Evolutionary conservation across 1,284 basidiomycete species (phyloP).

Genomic region (Tilletia caries): DNA sequence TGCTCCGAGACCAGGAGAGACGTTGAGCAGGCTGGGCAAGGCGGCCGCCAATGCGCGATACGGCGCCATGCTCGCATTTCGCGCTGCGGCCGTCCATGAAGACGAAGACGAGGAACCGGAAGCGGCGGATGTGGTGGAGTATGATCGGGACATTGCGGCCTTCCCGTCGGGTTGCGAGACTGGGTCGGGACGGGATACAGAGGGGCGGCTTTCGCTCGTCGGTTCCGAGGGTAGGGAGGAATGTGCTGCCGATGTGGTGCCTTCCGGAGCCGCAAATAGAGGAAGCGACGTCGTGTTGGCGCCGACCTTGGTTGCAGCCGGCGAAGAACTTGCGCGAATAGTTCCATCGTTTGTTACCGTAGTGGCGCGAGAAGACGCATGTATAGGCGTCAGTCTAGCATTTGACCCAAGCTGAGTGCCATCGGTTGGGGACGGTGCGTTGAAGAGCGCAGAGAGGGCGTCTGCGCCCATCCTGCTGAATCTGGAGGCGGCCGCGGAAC

Average conservation of each 20-base stretch:
- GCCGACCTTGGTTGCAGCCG: too few relatives aligned
- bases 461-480: neutral
- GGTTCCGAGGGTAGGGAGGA: too few relatives aligned
- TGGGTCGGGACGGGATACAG: too few relatives aligned
- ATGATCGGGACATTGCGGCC: neutral
- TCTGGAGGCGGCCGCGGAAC: neutral
- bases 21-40: conserved; percentile 1
- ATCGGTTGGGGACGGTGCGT: neutral
- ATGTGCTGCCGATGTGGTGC: too few relatives aligned
- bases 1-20: neutral
- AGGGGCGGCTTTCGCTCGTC: too few relatives aligned
- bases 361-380: neutral
- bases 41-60: conserved; percentile 7
- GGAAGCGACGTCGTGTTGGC: too few relatives aligned
- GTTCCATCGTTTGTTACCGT: too few relatives aligned
- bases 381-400: neutral
- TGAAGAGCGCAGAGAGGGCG: neutral
- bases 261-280: too few relatives aligned
- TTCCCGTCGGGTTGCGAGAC: neutral
- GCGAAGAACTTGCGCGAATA: too few relatives aligned
- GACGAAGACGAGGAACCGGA: neutral
- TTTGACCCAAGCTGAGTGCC: neutral
- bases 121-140: neutral
- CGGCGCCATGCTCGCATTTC: conserved; percentile 4
- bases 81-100: conserved; percentile 1